phyloP scores from a whole-genome alignment of 1,284 basidiomycete species.

The Cutaneotrichosporon sp. region DNA sequence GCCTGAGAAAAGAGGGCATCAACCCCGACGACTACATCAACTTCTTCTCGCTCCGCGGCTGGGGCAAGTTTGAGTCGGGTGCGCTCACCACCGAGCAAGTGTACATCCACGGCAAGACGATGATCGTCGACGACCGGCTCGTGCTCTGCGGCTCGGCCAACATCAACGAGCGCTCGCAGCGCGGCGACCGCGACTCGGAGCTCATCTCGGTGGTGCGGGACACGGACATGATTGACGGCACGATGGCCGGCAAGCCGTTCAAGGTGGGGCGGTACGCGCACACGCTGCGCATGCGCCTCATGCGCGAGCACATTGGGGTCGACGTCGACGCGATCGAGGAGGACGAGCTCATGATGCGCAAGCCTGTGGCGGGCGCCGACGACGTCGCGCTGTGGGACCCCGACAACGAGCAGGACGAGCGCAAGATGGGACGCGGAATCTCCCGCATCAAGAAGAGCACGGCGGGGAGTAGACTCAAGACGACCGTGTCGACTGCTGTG shows the following conservation, averaged over 20 bases:
- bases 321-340: conserved; percentile 90
- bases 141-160: conserved; percentile 99
- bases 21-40: conserved; percentile 91
- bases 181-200: conserved; percentile 96
- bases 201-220: conserved; percentile 89
- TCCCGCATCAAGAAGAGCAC: conserved; percentile 50
- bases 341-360: conserved; percentile 65
- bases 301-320: conserved; percentile 94
- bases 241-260: conserved; percentile 92
- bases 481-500: conserved; percentile 39
- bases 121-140: conserved; percentile 90
- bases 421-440: conserved; percentile 37
- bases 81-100: conserved; percentile 89
- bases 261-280: conserved; percentile 97
- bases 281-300: conserved; percentile 85
- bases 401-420: conserved; percentile 66
- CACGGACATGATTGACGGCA: conserved; percentile 92
- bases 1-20: conserved; percentile 83
- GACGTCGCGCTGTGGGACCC: conserved; percentile 75
- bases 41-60: conserved; percentile 88
- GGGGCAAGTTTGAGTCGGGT: conserved; percentile 87
- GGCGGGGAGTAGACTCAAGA: conserved; percentile 36
- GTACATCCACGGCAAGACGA: conserved; percentile 83
- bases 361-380: conserved; percentile 61
- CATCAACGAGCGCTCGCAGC: conserved; percentile 95